A percentile compares a stretch with the other conserved stretches of the same genome.
These are phyloP conservation scores for Colletotrichum tropicicola DNA, from an alignment of 2,329 filamentous ascomycete species.

Conservation along the genomic window DNA sequence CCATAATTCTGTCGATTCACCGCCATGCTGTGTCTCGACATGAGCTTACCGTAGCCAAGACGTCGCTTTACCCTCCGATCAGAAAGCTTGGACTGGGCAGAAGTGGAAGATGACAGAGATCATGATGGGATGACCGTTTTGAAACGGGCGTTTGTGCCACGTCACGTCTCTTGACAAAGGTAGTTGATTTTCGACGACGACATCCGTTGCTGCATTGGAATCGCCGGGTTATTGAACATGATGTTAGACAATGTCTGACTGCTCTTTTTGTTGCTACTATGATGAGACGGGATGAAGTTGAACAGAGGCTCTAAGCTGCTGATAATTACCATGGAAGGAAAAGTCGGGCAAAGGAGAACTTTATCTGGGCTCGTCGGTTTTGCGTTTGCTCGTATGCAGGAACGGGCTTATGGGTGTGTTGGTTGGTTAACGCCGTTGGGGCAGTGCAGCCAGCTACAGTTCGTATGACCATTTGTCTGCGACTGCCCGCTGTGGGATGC, in stretches of 20 bases:
- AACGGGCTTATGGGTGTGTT: neutral
- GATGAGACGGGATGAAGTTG: too few relatives aligned
- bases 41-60: neutral
- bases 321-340: neutral
- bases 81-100: slow-evolving; percentile 3
- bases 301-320: too few relatives aligned
- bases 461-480: neutral
- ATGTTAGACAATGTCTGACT: too few relatives aligned
- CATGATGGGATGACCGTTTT: slow-evolving; percentile 4
- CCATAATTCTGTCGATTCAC: neutral
- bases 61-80: neutral
- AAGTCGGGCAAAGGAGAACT: neutral
- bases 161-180: neutral
- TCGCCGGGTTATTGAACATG: too few relatives aligned
- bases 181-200: neutral
- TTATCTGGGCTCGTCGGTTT: neutral
- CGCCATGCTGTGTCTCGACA: neutral
- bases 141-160: slow-evolving; percentile 1
- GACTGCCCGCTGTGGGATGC: neutral
- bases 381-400: neutral
- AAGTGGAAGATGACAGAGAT: neutral
- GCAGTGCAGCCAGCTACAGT: neutral
- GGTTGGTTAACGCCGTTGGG: neutral
- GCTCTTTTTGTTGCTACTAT: too few relatives aligned
- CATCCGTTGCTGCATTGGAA: too few relatives aligned